phyloP scores from a whole-genome alignment of 2,329 filamentous ascomycete species.

The Metarhizium rileyi region DNA sequence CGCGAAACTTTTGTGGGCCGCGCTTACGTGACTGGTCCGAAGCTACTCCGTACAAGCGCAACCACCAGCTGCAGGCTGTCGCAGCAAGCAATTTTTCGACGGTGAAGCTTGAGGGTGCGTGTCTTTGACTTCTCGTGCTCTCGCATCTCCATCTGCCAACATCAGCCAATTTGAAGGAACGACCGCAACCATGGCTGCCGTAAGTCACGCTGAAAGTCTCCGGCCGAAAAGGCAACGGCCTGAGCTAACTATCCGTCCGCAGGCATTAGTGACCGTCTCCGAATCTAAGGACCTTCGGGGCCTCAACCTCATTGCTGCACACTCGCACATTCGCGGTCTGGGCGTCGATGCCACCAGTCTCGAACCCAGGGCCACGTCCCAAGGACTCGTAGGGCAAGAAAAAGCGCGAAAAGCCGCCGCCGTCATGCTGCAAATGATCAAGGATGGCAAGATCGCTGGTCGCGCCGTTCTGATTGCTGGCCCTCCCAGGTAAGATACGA shows the following conservation, averaged over 20 bases:
- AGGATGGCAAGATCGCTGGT: slow-evolving; percentile 96
- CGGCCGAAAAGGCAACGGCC: no score
- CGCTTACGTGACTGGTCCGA: background rate
- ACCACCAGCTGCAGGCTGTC: background rate
- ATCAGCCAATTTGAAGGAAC: slow-evolving; percentile 1
- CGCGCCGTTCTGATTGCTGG: slow-evolving; percentile 91
- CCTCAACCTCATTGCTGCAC: slow-evolving; percentile 93
- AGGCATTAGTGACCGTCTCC: slow-evolving; percentile 68
- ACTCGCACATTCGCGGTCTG: slow-evolving; percentile 94
- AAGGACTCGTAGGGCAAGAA: slow-evolving; percentile 91
- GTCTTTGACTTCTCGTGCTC: background rate
- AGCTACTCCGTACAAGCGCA: slow-evolving; percentile 1
- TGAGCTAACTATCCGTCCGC: slow-evolving; percentile 7
- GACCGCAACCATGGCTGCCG: slow-evolving; percentile 39
- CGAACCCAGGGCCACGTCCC: slow-evolving; percentile 74
- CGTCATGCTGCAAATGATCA: slow-evolving; percentile 96
- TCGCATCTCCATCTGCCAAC: background rate
- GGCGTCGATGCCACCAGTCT: slow-evolving; percentile 88
- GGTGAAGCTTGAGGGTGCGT: slow-evolving; percentile 3
- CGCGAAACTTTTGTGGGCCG: background rate
- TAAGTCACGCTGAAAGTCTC: slow-evolving; percentile 23
- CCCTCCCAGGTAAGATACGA: slow-evolving; percentile 56
- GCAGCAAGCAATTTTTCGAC: slow-evolving; percentile 5
- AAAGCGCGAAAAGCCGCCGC: slow-evolving; percentile 95
- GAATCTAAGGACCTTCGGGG: slow-evolving; percentile 94